Evolutionary conservation across 2,329 filamentous ascomycete species (phyloP).

Genomic region (Fusarium sp.): DNA sequence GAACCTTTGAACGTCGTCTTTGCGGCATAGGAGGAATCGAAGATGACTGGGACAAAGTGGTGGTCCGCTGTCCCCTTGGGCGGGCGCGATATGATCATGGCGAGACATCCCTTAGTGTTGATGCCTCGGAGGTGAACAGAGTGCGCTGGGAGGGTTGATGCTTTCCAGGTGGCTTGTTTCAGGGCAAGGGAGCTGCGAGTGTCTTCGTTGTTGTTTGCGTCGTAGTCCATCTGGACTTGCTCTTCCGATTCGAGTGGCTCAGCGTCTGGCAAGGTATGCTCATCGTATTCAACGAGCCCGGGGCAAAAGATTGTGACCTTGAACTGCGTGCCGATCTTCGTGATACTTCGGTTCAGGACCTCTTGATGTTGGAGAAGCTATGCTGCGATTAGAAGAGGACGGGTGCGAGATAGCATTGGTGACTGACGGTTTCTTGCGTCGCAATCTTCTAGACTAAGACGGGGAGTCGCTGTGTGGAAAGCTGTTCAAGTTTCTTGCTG

Average conservation of each 20-base stretch:
- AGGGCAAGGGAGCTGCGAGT: neutral
- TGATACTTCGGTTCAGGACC: neutral
- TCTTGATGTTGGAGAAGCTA: neutral
- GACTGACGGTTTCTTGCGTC: neutral
- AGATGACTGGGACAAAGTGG: neutral
- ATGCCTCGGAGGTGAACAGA: neutral
- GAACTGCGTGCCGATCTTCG: neutral
- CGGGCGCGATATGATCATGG: neutral
- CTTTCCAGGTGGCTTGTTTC: neutral
- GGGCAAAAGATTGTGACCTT: neutral
- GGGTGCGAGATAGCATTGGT: neutral
- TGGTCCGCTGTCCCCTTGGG: neutral
- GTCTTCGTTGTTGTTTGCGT: neutral
- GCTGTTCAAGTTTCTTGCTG: neutral
- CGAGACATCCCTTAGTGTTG: neutral
- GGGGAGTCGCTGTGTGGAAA: neutral
- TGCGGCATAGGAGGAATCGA: neutral
- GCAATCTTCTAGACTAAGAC: neutral
- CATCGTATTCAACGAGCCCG: neutral
- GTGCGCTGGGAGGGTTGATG: neutral
- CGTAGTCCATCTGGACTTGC: neutral
- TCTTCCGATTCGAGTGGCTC: neutral
- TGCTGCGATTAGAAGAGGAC: neutral
- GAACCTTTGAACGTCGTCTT: neutral
- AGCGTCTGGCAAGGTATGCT: neutral